Evolutionary conservation across 352 stramenopile genomes (phyloP), one percentile per base, ranked within the genome.

Genomic region (Phytophthora sansomeana): DNA sequence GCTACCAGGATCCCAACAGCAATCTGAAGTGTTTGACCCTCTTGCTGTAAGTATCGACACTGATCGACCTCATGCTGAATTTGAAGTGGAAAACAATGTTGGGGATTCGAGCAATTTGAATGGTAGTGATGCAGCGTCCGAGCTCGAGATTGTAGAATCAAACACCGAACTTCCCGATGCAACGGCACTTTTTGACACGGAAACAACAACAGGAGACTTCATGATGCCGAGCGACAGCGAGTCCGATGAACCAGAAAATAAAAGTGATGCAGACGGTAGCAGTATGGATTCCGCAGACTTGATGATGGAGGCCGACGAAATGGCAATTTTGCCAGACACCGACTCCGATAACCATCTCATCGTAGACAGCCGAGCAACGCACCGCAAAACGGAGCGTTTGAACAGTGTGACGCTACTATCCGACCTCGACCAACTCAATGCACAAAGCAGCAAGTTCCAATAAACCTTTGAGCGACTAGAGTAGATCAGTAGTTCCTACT

Each of bases 281-380:
- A 80, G 72, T 33, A 67, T 77, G 14, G 69, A 80, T 42, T 80
- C 72, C 30, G 69, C 17, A 29, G 69, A 78, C 17, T 46, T 80
- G 19, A 67, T 80, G 59, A 59, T 75, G 65, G 72, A 80, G 26
- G 69, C 69, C 2, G 69, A 80, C 24, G 69, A 54, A 6, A 70
- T 80, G 57, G 51, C 39, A 9, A 33, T 21, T 17, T 47, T 78
- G 11, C 36, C 50, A 47, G 14, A 51, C 33, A 28, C 9, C 39
- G 5, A 19, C 47, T 17, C 52, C 36, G 21, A 29, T 24, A 48
- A 7, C 21, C 4, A 36, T 36, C 13, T 30, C 47, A 52, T 33
- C 5, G 39, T 54, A 43, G 8, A 28, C 13, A n/a, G 19, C 5
- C 13, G n/a, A 21, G 1, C 46, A 35, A 6, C 14, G 17, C 33